Evolutionary conservation across 176 grass and related monocot genomes (phyloP), one percentile per base, ranked within the genome.

Genomic region (Cymbopogon citratus): DNA sequence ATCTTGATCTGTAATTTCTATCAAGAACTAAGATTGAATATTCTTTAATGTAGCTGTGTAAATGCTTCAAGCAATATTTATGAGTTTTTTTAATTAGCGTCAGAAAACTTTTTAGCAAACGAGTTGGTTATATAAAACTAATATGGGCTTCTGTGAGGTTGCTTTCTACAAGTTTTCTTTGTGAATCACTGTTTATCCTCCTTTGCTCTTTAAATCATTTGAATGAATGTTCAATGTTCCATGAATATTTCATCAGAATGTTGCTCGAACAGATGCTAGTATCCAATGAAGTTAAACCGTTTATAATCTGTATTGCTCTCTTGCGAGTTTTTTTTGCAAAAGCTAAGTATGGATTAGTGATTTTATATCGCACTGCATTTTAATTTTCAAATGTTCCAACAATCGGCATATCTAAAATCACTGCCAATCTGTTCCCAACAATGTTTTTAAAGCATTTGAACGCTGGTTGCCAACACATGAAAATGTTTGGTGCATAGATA

Each of bases 261-360:
- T 80, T 65, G 6, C 43, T 73, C 0, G 6, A 57, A 66, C 33
- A 64, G 7, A 41, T 41, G 46, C 19, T 66, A 43, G 56, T 51
- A 56, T 85, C 57, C 76, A 8, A 5, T 81, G 6, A 39, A 73
- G 16, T 85, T 16, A 61, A 73, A 31, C 21, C 28, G 12, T 65
- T 73, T 80, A 40, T 48, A 63, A 16, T 76, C 15, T 48, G 27
- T 69, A 36, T 60, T 81, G 41, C 51, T 27, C 7, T 76, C 6
- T 69, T 76, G 54, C 6, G 24, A 87, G 54, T 82, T 69, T 46
- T 44, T n/a, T n/a, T n/a, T n/a, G n/a, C 63, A 70, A 63, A 76
- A 75, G 9, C 23, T 31, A 66, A 52, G 10, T 40, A 66, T 28
- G 31, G 23, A 84, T 18, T 27, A 29, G 15, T 75, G 39, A 25